These are phyloP conservation scores for Cladobotryum protrusum DNA, from an alignment of 2,329 filamentous ascomycete genomes.

Conservation along the genomic window DNA sequence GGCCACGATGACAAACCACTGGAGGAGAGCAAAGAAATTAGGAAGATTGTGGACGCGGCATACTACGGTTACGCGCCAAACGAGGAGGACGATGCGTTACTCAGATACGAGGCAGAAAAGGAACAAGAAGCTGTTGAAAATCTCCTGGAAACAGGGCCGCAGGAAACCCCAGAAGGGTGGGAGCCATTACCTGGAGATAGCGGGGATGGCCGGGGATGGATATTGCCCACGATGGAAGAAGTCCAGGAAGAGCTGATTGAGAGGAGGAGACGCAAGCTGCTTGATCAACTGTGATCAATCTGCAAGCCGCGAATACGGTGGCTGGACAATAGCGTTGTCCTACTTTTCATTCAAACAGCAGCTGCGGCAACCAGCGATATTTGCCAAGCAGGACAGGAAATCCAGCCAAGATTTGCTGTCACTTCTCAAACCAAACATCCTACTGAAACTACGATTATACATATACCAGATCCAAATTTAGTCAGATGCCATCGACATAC, in stretches of 20 bases:
- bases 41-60: conserved; percentile 77
- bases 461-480: no score
- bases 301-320: no score
- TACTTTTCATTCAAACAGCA: no score
- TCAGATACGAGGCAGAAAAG: conserved; percentile 76
- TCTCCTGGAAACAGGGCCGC: conserved; percentile 52
- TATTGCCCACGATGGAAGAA: conserved; percentile 77
- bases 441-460: no score
- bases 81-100: conserved; percentile 77
- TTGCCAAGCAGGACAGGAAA: no score
- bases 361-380: no score
- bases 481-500: no score
- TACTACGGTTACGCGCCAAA: conserved; percentile 95
- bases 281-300: conserved; percentile 63
- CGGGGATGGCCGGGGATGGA: conserved; percentile 78
- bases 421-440: no score
- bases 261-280: conserved; percentile 69
- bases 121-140: conserved; percentile 74
- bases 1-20: conserved; percentile 56
- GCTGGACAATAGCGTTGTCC: no score
- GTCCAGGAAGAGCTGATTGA: conserved; percentile 94
- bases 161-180: conserved; percentile 63
- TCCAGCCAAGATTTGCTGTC: no score
- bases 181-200: conserved; percentile 79
- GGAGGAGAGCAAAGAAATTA: conserved; percentile 62